These are phyloP conservation scores for Hortiboletus campestris DNA, from an alignment of 768 basidiomycete genomes.

Conservation along the genomic window DNA sequence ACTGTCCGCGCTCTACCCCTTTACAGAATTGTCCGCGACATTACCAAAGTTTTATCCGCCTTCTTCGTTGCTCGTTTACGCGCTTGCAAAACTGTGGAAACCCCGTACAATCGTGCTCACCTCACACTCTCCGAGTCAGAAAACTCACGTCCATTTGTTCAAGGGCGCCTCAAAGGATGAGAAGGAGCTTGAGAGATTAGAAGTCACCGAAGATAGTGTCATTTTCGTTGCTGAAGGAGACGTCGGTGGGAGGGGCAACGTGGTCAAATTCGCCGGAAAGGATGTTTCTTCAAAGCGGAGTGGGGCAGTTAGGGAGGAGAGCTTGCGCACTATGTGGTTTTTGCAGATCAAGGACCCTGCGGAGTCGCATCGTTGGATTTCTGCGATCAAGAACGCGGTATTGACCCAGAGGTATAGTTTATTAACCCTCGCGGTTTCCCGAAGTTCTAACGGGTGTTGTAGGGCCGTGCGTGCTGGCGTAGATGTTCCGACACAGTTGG, in stretches of 20 bases:
- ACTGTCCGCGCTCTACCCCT: slow-evolving; percentile 47
- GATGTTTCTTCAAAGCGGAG: slow-evolving; percentile 48
- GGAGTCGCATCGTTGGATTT: slow-evolving; percentile 76
- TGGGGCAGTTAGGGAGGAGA: slow-evolving; percentile 13
- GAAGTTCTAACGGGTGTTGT: background rate
- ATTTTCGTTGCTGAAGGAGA: slow-evolving; percentile 68
- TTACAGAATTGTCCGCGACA: slow-evolving; percentile 49
- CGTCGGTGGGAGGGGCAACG: slow-evolving; percentile 44
- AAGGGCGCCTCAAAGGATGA: slow-evolving; percentile 59
- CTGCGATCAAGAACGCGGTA: slow-evolving; percentile 68
- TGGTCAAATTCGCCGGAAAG: slow-evolving; percentile 67
- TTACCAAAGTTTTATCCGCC: slow-evolving; percentile 71
- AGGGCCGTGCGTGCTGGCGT: slow-evolving; percentile 73
- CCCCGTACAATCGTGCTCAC: slow-evolving; percentile 60
- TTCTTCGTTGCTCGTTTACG: slow-evolving; percentile 67
- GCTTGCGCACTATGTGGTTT: slow-evolving; percentile 44
- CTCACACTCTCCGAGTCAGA: slow-evolving; percentile 34
- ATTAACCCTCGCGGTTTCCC: background rate
- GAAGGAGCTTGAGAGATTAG: slow-evolving; percentile 68
- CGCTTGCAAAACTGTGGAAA: slow-evolving; percentile 74
- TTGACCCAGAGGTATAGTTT: slow-evolving; percentile 60
- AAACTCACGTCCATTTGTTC: slow-evolving; percentile 70
- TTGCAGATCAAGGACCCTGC: slow-evolving; percentile 59
- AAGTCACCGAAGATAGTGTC: slow-evolving; percentile 74
- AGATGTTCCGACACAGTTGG: slow-evolving; percentile 41